A percentile compares a stretch with the other conserved stretches of the same genome.
Conservation (phyloP, 768 basidiomycete species). For the Lyophyllum shimeji region DNA sequence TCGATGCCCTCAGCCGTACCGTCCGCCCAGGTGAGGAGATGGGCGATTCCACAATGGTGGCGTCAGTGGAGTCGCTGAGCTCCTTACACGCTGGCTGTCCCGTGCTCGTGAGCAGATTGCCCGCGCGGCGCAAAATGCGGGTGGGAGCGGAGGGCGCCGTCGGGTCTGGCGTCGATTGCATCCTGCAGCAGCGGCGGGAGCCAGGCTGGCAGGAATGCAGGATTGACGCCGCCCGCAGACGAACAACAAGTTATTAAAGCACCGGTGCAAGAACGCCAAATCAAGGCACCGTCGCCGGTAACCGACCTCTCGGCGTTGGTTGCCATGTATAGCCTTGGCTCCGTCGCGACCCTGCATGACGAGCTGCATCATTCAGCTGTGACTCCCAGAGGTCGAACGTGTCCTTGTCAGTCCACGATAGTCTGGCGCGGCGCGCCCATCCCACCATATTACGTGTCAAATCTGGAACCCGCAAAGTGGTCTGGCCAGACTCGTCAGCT, state of each 20-base stretch:
- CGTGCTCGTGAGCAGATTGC: conserved; percentile 31
- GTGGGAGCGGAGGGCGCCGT: not conserved
- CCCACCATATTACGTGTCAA: not conserved
- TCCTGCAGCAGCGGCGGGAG: not conserved
- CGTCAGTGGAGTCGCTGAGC: conserved; percentile 13
- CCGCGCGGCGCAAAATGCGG: conserved; percentile 31
- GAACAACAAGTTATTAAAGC: not conserved
- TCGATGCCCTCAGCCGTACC: conserved; percentile 26
- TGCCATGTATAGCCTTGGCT: not conserved
- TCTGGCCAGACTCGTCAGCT: not conserved
- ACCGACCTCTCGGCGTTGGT: not conserved
- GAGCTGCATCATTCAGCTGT: not conserved
- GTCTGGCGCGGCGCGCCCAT: not conserved
- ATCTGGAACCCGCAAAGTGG: not conserved
- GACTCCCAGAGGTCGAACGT: not conserved
- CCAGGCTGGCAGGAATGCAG: not conserved
- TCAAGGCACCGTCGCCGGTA: not conserved
- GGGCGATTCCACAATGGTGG: conserved; percentile 1
- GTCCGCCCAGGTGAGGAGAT: not conserved
- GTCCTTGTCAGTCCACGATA: not conserved
- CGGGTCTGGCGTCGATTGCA: not conserved
- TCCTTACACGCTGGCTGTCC: conserved; percentile 25
- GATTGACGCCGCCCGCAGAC: not conserved
- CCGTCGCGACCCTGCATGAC: not conserved
- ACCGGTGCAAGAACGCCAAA: not conserved